A percentile compares a stretch with the other conserved stretches of the same genome.
These are phyloP conservation scores for Penicillium coffeae DNA, from an alignment of 495 filamentous ascomycete genomes.

Conservation along the genomic window DNA sequence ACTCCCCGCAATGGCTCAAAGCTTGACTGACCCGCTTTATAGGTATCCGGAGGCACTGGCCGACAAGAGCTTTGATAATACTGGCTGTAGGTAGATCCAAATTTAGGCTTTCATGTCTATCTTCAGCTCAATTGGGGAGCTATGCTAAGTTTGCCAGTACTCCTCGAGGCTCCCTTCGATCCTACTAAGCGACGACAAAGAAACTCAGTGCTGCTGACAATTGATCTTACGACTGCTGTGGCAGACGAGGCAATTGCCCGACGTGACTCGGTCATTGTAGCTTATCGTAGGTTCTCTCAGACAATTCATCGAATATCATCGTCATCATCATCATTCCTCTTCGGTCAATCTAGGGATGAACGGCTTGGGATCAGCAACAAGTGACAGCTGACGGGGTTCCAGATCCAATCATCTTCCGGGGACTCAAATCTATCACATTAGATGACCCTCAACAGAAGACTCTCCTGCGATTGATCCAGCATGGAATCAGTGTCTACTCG, in stretches of 20 bases:
- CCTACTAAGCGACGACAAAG: constrained; percentile 47
- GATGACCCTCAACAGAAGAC: constrained; percentile 81
- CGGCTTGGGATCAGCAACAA: neutral
- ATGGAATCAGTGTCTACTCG: constrained; percentile 92
- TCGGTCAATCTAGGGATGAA: neutral
- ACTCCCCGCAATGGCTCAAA: constrained; percentile 17
- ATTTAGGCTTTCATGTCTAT: neutral
- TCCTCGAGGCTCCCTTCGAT: constrained; percentile 72
- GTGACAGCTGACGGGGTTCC: neutral
- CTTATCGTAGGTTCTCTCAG: constrained; percentile 69
- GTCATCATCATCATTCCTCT: neutral
- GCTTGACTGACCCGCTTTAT: constrained; percentile 16
- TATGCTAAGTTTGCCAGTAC: constrained; percentile 44
- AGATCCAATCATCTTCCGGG: constrained; percentile 96
- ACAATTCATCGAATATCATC: neutral
- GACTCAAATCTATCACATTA: constrained; percentile 81
- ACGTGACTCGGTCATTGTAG: constrained; percentile 72
- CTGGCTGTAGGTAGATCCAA: constrained; percentile 56
- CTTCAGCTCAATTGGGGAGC: constrained; percentile 8
- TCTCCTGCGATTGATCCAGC: constrained; percentile 74
- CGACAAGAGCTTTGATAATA: constrained; percentile 92
- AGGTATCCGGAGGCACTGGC: constrained; percentile 89
- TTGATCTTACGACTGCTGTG: constrained; percentile 87
- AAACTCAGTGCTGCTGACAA: constrained; percentile 80
- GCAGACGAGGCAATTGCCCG: constrained; percentile 83